Evolutionary conservation across 2,329 filamentous ascomycete species (phyloP), one percentile per base, ranked within the genome.

Genomic region (Claviceps sp.): DNA sequence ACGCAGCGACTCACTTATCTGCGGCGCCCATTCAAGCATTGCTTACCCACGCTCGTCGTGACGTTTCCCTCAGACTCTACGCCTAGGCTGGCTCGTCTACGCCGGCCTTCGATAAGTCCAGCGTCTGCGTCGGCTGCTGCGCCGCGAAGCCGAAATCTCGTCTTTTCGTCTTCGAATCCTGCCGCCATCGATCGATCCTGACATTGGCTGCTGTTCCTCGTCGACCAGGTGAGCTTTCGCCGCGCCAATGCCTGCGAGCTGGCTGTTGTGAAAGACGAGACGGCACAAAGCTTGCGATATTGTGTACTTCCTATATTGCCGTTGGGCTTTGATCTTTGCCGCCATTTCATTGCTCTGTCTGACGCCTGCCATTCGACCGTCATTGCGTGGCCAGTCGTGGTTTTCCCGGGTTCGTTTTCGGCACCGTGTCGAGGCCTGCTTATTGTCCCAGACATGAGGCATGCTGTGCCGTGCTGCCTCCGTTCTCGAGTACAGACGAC

Each of bases 391-490:
- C 9, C 30, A 34, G 30, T 34, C 30, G 30, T 9, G 30, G 9
- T 34, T 34, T 34, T 34, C 30, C 1, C 3, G 9, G 3, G 1
- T 34, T 11, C 9, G 8, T 34, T 34, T 34, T 34, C 6, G 30
- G 30, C 30, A 34, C 30, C 9, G 30, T 34, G 30, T 34, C 30
- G 30, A 34, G 24, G 18, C 40, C 26, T 34, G 34, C 40, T 22
- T 16, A 9, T 52, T 41, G 51, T 49, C 41, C 26, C 47, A 42
- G 51, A 50, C 38, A 49, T 52, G 47, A 24, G 51, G 40, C 37
- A 26, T 49, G 47, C 18, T 24, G 8, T 30, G 14, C 11, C 18
- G 22, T 49, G 18, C 38, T 11, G 13, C 22, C 47, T 18, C 22
- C 22, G 22, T 22, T 13, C 13, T 30, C 37, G 47, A 30, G 22